These are phyloP conservation scores for Hansfordia pulvinata DNA, from an alignment of 2,329 filamentous ascomycete species.

Conservation along the genomic window DNA sequence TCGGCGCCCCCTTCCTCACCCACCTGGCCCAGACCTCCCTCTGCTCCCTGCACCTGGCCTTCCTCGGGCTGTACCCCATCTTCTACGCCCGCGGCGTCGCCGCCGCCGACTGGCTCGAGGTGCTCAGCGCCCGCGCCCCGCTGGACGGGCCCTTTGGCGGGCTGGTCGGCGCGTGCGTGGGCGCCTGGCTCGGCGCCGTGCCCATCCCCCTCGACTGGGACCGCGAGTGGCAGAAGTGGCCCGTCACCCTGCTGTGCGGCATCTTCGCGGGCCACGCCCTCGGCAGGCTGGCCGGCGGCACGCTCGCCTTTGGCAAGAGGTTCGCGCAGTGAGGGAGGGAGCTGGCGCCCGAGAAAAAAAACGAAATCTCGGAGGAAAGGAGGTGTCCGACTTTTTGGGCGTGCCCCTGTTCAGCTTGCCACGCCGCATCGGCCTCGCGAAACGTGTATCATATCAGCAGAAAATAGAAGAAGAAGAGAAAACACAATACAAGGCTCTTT, in stretches of 20 bases:
- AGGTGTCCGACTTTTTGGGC: no score
- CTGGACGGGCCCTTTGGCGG: slow-evolving; percentile 78
- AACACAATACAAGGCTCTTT: no score
- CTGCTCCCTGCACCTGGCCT: slow-evolving; percentile 66
- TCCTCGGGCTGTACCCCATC: slow-evolving; percentile 66
- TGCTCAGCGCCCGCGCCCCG: slow-evolving; percentile 54
- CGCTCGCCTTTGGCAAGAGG: slow-evolving; percentile 30
- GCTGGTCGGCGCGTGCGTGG: slow-evolving; percentile 61
- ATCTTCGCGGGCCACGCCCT: slow-evolving; percentile 66
- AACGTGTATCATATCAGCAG: no score
- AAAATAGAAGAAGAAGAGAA: no score
- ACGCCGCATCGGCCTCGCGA: no score
- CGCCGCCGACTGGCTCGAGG: slow-evolving; percentile 51
- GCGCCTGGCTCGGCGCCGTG: slow-evolving; percentile 86
- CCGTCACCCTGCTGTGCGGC: slow-evolving; percentile 78
- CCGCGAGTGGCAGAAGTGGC: slow-evolving; percentile 98
- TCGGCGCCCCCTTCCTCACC: slow-evolving; percentile 80
- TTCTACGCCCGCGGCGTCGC: slow-evolving; percentile 81
- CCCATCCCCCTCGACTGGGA: slow-evolving; percentile 98
- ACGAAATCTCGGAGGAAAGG: no score
- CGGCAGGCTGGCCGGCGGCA: slow-evolving; percentile 50
- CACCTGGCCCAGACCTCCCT: slow-evolving; percentile 68
- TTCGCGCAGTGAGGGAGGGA: slow-evolving; percentile 11
- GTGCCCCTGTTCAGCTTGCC: no score
- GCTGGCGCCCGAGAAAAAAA: no score